Evolutionary conservation across 345 rosid species (phyloP), one percentile per base, ranked within the genome.

Genomic region (Fremontodendron californicum): DNA sequence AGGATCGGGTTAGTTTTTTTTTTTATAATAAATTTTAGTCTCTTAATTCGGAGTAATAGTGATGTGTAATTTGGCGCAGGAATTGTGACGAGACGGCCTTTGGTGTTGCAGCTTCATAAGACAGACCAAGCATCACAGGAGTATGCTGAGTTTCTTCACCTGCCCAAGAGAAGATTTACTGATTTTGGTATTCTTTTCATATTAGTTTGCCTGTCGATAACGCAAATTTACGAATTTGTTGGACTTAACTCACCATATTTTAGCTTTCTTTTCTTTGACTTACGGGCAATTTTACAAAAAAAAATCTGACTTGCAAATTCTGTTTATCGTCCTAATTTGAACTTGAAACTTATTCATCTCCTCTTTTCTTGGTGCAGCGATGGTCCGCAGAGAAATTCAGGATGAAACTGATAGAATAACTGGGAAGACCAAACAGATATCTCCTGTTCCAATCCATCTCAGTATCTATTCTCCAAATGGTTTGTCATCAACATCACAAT

Each of bases 101-200:
- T 91, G 87, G 93, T 91, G 71, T 75, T 91, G 76, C 90, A 91
- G 78, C 86, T 90, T 73, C 89, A 90, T 78, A 87, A 87, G 78
- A 84, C 85, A 13, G 89, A 91, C 58, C 73, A 83, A 4, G 86
- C 85, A 27, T 9, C 62, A 27, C 83, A 74, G 71, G 92, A 91
- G 40, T 89, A 91, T 79, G 94, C 91, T 31, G 93, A 91, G 78
- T 91, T 91, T 81, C 88, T 89, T 78, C 91, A 91, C 81, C 60
- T 86, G 52, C 88, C 90, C 11, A 83, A 60, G 75, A 85, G 78
- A 72, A 83, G 76, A 74, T 85, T 85, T 75, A 83, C 88, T 0
- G 87, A 87, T 66, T 85, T 85, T 46, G 29, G 90, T 87, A 85
- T 31, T 40, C 16, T 52, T 37, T n/a, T 61, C 25, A 3, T 67